Evolutionary conservation across 2,329 filamentous ascomycete species (phyloP).

Genomic region (Coleophoma eucalyptorum): DNA sequence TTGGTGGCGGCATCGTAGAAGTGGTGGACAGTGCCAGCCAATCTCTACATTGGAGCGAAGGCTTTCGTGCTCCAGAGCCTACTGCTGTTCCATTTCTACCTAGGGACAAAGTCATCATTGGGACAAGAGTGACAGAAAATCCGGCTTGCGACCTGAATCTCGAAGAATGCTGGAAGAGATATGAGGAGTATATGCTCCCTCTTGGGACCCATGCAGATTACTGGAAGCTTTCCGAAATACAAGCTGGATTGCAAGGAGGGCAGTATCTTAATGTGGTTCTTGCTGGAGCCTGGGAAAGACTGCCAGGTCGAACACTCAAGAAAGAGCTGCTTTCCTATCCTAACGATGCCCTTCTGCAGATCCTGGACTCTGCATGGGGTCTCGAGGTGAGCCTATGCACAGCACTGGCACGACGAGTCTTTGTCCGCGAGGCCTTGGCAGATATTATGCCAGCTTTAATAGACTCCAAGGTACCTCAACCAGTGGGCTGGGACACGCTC

Average conservation of each 20-base stretch:
- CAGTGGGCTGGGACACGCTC: background rate
- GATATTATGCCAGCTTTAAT: conserved; percentile 9
- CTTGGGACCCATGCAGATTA: background rate
- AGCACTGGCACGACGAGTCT: conserved; percentile 14
- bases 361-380: conserved; percentile 10
- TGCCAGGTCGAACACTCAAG: conserved; percentile 1
- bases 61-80: conserved; percentile 3
- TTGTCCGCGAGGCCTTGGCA: conserved; percentile 11
- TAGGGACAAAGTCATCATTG: conserved; percentile 5
- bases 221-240: conserved; percentile 4
- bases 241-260: conserved; percentile 1
- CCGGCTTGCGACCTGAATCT: background rate
- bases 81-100: background rate
- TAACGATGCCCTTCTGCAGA: conserved; percentile 4
- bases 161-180: background rate
- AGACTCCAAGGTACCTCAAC: background rate
- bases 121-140: background rate
- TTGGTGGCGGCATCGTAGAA: background rate
- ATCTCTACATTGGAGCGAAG: conserved; percentile 4
- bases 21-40: background rate
- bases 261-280: conserved; percentile 2
- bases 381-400: conserved; percentile 21
- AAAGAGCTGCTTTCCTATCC: background rate
- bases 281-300: conserved; percentile 6
- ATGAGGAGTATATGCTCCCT: background rate